These are phyloP conservation scores for Sclerotinia trifoliorum DNA, from an alignment of 2,329 filamentous ascomycete genomes.

Conservation along the genomic window DNA sequence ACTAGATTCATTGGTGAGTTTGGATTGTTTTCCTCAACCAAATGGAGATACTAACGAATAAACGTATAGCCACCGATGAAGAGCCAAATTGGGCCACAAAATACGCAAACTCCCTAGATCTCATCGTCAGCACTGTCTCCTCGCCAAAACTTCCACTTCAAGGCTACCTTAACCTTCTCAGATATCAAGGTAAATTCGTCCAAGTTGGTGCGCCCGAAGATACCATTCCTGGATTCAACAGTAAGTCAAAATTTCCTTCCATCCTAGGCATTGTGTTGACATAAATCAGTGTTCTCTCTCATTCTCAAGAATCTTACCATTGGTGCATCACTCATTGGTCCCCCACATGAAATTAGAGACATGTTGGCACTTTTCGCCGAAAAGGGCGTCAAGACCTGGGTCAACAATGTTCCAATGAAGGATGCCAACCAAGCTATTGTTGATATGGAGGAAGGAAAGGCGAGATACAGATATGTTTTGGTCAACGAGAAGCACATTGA, in stretches of 20 bases:
- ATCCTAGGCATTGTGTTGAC: neutral
- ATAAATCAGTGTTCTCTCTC: constrained; percentile 47
- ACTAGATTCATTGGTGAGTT: constrained; percentile 47
- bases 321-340: constrained; percentile 42
- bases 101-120: constrained; percentile 52
- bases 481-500: constrained; percentile 43
- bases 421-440: constrained; percentile 57
- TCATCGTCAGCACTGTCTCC: constrained; percentile 60
- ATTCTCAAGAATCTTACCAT: constrained; percentile 55
- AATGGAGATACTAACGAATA: neutral
- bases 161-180: constrained; percentile 60
- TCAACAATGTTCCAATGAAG: constrained; percentile 55
- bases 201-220: constrained; percentile 67
- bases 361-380: constrained; percentile 61
- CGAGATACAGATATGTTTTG: constrained; percentile 51
- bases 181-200: constrained; percentile 59
- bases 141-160: constrained; percentile 59
- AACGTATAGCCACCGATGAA: constrained; percentile 44
- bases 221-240: constrained; percentile 52
- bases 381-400: constrained; percentile 57
- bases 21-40: neutral
- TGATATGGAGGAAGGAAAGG: constrained; percentile 57
- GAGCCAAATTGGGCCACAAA: constrained; percentile 60
- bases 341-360: constrained; percentile 55
- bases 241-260: neutral